These are phyloP conservation scores for Phytophthora pini DNA, from an alignment of 352 stramenopile species.

Conservation along the genomic window DNA sequence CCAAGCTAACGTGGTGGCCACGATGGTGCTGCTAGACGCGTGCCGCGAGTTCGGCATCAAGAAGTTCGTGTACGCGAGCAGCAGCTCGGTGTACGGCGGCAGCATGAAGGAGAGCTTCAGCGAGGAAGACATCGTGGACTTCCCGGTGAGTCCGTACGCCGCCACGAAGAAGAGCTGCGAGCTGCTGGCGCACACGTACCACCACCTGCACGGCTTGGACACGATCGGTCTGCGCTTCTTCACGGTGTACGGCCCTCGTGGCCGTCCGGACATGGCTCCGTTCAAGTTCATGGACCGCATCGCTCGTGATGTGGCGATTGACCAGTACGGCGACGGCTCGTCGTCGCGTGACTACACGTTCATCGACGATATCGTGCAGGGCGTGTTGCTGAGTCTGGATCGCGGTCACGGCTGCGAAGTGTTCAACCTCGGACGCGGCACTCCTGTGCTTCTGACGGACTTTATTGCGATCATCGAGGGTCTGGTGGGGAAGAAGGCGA, in stretches of 20 bases:
- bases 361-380: slow-evolving; percentile 98
- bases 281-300: slow-evolving; percentile 99
- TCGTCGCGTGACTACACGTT: slow-evolving; percentile 98
- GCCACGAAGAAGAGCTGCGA: slow-evolving; percentile 98
- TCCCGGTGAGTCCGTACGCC: slow-evolving; percentile 96
- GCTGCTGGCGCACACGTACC: slow-evolving; percentile 97
- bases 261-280: slow-evolving; percentile 97
- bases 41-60: slow-evolving; percentile 88
- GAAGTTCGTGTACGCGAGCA: slow-evolving; percentile 97
- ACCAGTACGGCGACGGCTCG: slow-evolving; percentile 97
- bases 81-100: slow-evolving; percentile 95
- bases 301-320: slow-evolving; percentile 89
- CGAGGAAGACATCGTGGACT: slow-evolving; percentile 91
- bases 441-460: slow-evolving; percentile 90
- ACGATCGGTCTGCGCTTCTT: slow-evolving; percentile 98
- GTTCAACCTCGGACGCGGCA: slow-evolving; percentile 97
- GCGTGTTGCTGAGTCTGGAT: slow-evolving; percentile 86
- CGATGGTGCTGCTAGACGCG: slow-evolving; percentile 94
- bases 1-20: slow-evolving; percentile 96
- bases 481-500: slow-evolving; percentile 93
- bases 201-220: slow-evolving; percentile 96
- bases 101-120: slow-evolving; percentile 93
- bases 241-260: slow-evolving; percentile 97
- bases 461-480: slow-evolving; percentile 97
- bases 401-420: slow-evolving; percentile 90